Evolutionary conservation across 495 filamentous ascomycete species (phyloP).

Genomic region (Aspergillus campestris): DNA sequence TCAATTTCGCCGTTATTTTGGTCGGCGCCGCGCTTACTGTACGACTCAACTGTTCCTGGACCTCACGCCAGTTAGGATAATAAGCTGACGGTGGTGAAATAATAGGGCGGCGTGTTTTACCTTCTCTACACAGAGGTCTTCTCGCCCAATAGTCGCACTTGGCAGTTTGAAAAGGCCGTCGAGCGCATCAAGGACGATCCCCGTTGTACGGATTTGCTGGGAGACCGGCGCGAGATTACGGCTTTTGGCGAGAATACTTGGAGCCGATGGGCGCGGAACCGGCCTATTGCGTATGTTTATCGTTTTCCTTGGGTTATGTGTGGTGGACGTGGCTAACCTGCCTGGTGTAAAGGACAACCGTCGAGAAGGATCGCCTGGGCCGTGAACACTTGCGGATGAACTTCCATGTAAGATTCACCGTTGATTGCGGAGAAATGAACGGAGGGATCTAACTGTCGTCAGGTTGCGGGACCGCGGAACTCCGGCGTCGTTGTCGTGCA

Average conservation of each 20-base stretch:
- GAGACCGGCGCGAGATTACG: slow-evolving; percentile 62
- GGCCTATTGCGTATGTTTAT: slow-evolving; percentile 68
- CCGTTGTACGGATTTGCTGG: slow-evolving; percentile 65
- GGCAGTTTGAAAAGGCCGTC: slow-evolving; percentile 83
- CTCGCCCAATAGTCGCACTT: slow-evolving; percentile 72
- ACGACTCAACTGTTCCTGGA: too few relatives aligned
- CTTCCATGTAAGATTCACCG: slow-evolving; percentile 61
- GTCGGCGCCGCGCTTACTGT: slow-evolving; percentile 66
- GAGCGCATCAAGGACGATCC: slow-evolving; percentile 66
- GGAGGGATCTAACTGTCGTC: slow-evolving; percentile 1
- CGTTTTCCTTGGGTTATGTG: not conserved
- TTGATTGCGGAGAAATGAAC: not conserved
- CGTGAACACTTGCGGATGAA: slow-evolving; percentile 78
- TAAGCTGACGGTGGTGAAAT: too few relatives aligned
- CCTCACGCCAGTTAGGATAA: too few relatives aligned
- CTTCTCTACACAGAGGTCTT: slow-evolving; percentile 83
- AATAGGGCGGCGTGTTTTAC: slow-evolving; percentile 63
- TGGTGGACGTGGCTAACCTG: not conserved
- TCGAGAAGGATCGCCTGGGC: slow-evolving; percentile 62
- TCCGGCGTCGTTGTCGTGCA: slow-evolving; percentile 69
- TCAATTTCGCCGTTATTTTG: slow-evolving; percentile 74
- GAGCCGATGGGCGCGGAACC: slow-evolving; percentile 76
- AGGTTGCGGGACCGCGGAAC: slow-evolving; percentile 78
- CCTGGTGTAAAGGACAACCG: slow-evolving; percentile 42
- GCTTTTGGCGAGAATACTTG: slow-evolving; percentile 78